Percentiles rank a stretch among this genome's conserved stretches.
These are phyloP conservation scores for Glycyrrhiza uralensis DNA, from an alignment of 306 rosid species.

Conservation along the genomic window DNA sequence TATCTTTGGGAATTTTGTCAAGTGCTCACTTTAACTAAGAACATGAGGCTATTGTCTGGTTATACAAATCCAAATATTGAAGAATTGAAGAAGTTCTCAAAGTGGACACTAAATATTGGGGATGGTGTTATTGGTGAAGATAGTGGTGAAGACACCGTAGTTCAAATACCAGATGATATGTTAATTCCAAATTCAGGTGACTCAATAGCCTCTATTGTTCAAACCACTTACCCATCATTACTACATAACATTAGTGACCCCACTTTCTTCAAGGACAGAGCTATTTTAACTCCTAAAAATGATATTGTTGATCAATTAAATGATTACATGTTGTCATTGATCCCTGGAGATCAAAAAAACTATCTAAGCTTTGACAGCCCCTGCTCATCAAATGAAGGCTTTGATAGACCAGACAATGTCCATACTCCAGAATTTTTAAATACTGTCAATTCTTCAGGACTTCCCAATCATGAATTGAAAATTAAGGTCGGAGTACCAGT, in stretches of 20 bases:
- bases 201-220: not conserved
- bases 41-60: not conserved
- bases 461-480: not conserved
- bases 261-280: not conserved
- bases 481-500: not conserved
- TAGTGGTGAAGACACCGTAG: not conserved
- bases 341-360: not conserved
- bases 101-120: not conserved
- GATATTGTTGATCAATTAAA: not conserved
- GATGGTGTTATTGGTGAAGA: not conserved
- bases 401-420: not conserved
- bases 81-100: not conserved
- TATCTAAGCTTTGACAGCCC: too few relatives aligned
- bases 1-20: not conserved
- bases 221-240: not conserved
- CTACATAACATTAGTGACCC: not conserved
- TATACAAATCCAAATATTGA: not conserved
- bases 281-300: not conserved
- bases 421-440: not conserved
- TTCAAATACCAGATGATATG: not conserved
- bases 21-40: not conserved
- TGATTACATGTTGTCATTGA: not conserved
- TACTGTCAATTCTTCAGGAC: not conserved
- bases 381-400: too few relatives aligned
- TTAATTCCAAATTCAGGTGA: not conserved